Evolutionary conservation across 202 grass and related monocot species (phyloP).

Genomic region (Schoenoplectus tabernaemontani): DNA sequence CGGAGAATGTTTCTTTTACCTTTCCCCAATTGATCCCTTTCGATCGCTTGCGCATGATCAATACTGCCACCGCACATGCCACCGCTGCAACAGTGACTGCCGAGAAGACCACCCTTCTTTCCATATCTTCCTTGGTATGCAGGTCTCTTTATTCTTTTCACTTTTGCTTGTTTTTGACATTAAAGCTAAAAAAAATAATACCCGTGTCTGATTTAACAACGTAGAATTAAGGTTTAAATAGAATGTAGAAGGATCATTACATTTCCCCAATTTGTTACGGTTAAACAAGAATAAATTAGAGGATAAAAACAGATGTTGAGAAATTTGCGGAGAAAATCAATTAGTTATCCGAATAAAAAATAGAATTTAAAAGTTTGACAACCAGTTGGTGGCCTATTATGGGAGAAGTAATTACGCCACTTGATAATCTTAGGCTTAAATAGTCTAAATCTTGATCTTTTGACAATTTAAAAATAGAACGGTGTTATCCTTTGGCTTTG

Average conservation of each 20-base stretch:
- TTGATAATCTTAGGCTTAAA: background rate
- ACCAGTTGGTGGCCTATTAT: slow-evolving; percentile 1
- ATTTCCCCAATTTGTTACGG: background rate
- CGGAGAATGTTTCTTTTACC: background rate
- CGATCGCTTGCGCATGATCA: slow-evolving; percentile 1
- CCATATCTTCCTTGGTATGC: slow-evolving; percentile 17
- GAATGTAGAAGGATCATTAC: background rate
- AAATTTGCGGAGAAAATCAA: slow-evolving; percentile 8
- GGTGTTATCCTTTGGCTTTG: background rate
- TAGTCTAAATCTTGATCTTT: background rate
- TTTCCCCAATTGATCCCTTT: slow-evolving; percentile 22
- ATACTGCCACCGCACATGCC: slow-evolving; percentile 7
- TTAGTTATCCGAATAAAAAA: background rate
- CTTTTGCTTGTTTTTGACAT: background rate
- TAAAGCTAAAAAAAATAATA: background rate
- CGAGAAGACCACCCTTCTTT: background rate
- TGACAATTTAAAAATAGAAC: background rate
- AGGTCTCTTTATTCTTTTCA: background rate
- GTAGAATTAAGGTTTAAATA: background rate
- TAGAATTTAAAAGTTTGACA: slow-evolving; percentile 10
- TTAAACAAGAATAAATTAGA: background rate
- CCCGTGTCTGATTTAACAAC: background rate
- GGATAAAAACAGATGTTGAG: background rate
- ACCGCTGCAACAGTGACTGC: background rate
- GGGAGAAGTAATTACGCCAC: background rate